Evolutionary conservation across 176 grass and related monocot genomes (phyloP), one percentile per base, ranked within the genome.

Genomic region (Ampelocalamus luodianensis): DNA sequence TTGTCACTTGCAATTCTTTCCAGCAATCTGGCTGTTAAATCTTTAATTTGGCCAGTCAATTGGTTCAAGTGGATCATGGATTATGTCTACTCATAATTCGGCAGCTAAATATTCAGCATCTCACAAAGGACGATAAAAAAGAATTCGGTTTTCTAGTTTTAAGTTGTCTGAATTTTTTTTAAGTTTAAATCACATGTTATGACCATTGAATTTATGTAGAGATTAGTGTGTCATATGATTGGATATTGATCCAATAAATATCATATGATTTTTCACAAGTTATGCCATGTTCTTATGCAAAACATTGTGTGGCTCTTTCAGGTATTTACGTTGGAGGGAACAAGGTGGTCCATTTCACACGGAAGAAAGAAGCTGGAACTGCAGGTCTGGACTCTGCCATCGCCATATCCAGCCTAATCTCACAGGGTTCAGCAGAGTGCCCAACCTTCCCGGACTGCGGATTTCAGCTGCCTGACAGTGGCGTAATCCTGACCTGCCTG

Each of bases 311-410:
- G 5, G n/a, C 53, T 39, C 20, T 1, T 71, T 8, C 81, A 94
- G 92, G 94, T 18, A 92, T 97, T 36, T 91, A 94, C 80, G 88
- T 90, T 0, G 92, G 94, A 79, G 90, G 92, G 53, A 88, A 82
- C 90, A 97, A 92, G 79, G 92, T 97, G 51, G 92, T 91, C 37
- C 94, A 97, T 58, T 97, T 97, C 80, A 97, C 92, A 0, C 24
- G 71, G 50, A 90, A 90, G 79, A 90, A 87, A 82, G 84, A 83
- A 51, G 87, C 86, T 3, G 89, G 86, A 8, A 37, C 86, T 1
- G 24, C 69, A 7, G 81, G 89, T 0, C n/a, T 86, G 9, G 80
- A 85, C 84, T 83, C 81, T 0, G 86, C 84, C 59, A 58, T 87
- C 67, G 83, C 89, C 74, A 38, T 68, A 4, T 91, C 90, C 4